Conservation (phyloP, 148 eudicot species). For the Dysphania ambrosioides region DNA sequence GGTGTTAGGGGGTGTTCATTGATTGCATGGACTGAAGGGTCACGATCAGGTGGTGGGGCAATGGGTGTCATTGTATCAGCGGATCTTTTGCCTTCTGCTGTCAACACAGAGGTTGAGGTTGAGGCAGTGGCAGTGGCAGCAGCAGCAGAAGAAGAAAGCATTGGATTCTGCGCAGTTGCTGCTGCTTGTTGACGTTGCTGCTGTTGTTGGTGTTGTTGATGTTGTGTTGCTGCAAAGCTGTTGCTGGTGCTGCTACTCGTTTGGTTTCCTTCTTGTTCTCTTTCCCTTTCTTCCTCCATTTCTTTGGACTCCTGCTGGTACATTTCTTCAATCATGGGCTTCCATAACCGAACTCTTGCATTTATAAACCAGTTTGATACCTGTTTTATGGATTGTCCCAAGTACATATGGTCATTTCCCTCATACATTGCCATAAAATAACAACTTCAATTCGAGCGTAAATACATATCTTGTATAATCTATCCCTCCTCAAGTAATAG, state of each 20-base stretch:
- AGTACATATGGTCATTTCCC: not conserved
- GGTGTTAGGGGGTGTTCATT: slow-evolving; percentile 12
- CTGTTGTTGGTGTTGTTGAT: slow-evolving; percentile 13
- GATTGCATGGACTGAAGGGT: slow-evolving; percentile 35
- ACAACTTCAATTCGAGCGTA: too few relatives aligned
- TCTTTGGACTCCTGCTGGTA: slow-evolving; percentile 53
- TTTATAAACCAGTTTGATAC: slow-evolving; percentile 76
- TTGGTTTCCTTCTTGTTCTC: slow-evolving; percentile 15
- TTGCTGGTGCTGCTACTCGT: slow-evolving; percentile 22
- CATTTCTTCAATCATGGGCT: slow-evolving; percentile 76
- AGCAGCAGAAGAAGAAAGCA: slow-evolving; percentile 16
- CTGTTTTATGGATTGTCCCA: slow-evolving; percentile 27
- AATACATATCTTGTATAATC: too few relatives aligned
- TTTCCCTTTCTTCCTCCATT: slow-evolving; percentile 8
- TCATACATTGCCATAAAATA: too few relatives aligned
- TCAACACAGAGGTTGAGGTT: slow-evolving; percentile 2
- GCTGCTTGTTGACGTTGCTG: slow-evolving; percentile 19
- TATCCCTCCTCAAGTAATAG: too few relatives aligned
- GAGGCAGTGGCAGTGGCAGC: not conserved
- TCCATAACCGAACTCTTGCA: slow-evolving; percentile 71
- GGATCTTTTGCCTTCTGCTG: slow-evolving; percentile 20
- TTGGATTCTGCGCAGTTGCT: slow-evolving; percentile 24
- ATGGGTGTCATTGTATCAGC: slow-evolving; percentile 20
- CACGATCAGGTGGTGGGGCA: slow-evolving; percentile 23
- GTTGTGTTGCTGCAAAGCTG: slow-evolving; percentile 17